Evolutionary conservation across 192 early-diverging fungal species (phyloP).

Genomic region (Gonapodya sp.): DNA sequence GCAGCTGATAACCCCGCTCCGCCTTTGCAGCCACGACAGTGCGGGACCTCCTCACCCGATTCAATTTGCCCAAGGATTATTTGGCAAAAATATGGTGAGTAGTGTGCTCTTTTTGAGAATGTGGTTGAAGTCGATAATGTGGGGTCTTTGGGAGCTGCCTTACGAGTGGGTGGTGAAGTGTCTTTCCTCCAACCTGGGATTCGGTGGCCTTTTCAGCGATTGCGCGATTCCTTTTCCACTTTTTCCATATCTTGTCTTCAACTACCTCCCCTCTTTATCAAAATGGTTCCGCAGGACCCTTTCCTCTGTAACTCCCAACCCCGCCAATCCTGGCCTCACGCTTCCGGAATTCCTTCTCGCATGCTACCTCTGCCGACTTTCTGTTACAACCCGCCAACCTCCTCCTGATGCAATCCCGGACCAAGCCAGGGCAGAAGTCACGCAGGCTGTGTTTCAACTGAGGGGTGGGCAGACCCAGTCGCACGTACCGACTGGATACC

Average conservation of each 20-base stretch:
- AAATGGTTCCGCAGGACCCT: background rate
- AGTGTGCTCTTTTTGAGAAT: background rate
- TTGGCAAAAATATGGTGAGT: background rate
- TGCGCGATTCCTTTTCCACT: background rate
- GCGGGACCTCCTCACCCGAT: background rate
- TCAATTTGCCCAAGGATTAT: background rate
- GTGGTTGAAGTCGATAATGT: too few relatives aligned
- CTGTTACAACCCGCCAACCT: background rate
- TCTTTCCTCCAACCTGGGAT: too few relatives aligned
- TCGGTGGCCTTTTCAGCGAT: background rate
- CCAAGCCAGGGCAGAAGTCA: background rate
- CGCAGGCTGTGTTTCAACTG: background rate
- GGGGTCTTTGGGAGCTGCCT: too few relatives aligned
- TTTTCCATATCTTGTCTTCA: background rate
- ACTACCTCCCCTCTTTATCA: background rate
- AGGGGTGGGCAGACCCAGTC: background rate
- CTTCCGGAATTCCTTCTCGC: conserved; percentile 9
- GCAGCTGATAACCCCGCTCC: too few relatives aligned
- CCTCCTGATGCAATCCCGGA: background rate
- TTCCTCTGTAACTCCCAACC: background rate
- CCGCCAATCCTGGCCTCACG: background rate
- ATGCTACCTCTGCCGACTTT: background rate
- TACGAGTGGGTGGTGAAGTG: too few relatives aligned
- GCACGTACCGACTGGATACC: too few relatives aligned
- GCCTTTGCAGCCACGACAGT: background rate